Base-by-base conservation (phyloP, 139 green algal species). In the Chlorella sp. region DNA sequence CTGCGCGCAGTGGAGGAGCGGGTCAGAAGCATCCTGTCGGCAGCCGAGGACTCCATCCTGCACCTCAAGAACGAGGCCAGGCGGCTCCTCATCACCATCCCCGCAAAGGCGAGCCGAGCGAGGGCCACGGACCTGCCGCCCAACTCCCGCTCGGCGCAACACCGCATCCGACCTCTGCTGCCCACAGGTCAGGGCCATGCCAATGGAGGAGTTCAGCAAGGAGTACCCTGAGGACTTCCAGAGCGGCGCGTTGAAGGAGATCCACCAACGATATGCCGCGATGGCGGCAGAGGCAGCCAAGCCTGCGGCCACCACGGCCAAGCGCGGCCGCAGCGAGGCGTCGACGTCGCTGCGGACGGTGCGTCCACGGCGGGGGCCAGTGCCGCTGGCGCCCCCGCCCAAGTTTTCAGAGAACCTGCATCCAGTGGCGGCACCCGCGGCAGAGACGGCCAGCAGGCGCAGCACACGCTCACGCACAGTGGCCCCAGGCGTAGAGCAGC, bases 1-100 rank as follows among this genome's bases (percentile, higher is more conserved):
- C 29, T 66, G 29, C 36, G n/a, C 71, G 73, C 73, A 84, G 79
- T 84, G 51, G 79, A 84, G 17, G 79, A 84, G 45, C 58, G 61
- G 27, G 40, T 81, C 4, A 25, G 17, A 25, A 40, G 36, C 15
- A 77, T 84, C 72, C 73, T 73, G 23, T 69, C 73, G 11, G 73
- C 79, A 2, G 74, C 79, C 7, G 64, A 77, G 19, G 73, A 84
- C 53, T 53, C 79, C 40, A n/a, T 84, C 9, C n/a, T 74, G 41
- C 51, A 42, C 17, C 56, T 84, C 15, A 81, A 65, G 45, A 61
- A 81, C 17, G 66, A 77, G 19, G 64, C 55, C 50, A 81, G 38
- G 23, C 41, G 41, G 33, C 63, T 65, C 40, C 62, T 84, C 25
- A 43, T 84, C 12, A 50, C 38, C 17, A n/a, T 84, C 25, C 79